A percentile compares a stretch with the other conserved stretches of the same genome.
Conservation (phyloP, 2,329 filamentous ascomycete species). For the Aureobasidium sp. region DNA sequence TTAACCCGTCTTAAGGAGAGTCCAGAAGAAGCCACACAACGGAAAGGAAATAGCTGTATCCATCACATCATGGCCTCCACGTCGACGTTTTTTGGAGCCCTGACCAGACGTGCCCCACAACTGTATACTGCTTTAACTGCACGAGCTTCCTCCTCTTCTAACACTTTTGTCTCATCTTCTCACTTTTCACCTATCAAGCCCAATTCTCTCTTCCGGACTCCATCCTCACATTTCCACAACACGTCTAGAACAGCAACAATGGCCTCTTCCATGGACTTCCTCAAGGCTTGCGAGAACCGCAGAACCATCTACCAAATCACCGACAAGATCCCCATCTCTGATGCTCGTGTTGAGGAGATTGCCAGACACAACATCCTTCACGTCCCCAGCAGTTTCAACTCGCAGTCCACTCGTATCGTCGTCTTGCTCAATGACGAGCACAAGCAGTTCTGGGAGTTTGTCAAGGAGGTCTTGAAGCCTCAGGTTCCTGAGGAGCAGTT, state of each 20-base stretch:
- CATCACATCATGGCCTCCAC: constrained; percentile 1
- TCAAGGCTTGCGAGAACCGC: constrained; percentile 60
- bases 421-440: constrained; percentile 77
- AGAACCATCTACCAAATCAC: constrained; percentile 46
- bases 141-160: neutral
- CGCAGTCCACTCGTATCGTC: constrained; percentile 70
- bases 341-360: constrained; percentile 57
- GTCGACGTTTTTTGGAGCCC: constrained; percentile 1
- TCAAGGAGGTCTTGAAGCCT: constrained; percentile 56
- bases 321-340: constrained; percentile 49
- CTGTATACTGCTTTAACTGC: constrained; percentile 6
- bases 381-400: constrained; percentile 81
- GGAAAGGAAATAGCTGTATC: neutral
- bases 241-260: constrained; percentile 28
- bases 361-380: constrained; percentile 54
- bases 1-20: neutral
- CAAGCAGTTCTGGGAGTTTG: constrained; percentile 78
- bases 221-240: constrained; percentile 18
- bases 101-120: constrained; percentile 13
- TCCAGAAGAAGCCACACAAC: neutral
- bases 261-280: constrained; percentile 41
- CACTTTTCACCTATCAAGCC: neutral
- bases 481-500: constrained; percentile 62
- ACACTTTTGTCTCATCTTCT: neutral
- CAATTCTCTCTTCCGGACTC: neutral